These are phyloP conservation scores for Aspergillus carbonarius DNA, from an alignment of 2,329 filamentous ascomycete genomes.

Conservation along the genomic window DNA sequence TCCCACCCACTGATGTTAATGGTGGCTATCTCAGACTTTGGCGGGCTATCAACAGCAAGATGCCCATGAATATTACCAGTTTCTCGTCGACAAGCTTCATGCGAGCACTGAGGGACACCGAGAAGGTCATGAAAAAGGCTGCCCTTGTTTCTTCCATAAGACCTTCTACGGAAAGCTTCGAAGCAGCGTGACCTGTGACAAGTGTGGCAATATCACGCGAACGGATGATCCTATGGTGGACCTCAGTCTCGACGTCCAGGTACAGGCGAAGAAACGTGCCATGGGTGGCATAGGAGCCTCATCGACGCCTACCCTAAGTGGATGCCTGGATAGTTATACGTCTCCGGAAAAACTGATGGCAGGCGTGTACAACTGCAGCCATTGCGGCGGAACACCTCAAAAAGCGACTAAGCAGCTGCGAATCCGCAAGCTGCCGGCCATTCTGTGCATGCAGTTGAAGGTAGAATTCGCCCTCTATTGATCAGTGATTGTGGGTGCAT, in stretches of 20 bases:
- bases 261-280: slow-evolving; percentile 59
- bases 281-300: slow-evolving; percentile 39
- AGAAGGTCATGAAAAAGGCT: slow-evolving; percentile 56
- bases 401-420: slow-evolving; percentile 81
- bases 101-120: slow-evolving; percentile 71
- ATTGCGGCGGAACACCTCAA: slow-evolving; percentile 69
- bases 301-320: slow-evolving; percentile 59
- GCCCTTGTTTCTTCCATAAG: slow-evolving; percentile 89
- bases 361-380: slow-evolving; percentile 83
- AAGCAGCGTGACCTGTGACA: slow-evolving; percentile 86
- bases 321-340: slow-evolving; percentile 85
- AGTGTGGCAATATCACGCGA: slow-evolving; percentile 77
- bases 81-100: slow-evolving; percentile 87
- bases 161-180: slow-evolving; percentile 91
- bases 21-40: slow-evolving; percentile 54
- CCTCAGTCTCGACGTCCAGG: slow-evolving; percentile 81
- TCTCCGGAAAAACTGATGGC: slow-evolving; percentile 70
- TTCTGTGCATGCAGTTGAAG: slow-evolving; percentile 90
- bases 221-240: slow-evolving; percentile 89
- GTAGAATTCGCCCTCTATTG: slow-evolving; percentile 46
- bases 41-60: slow-evolving; percentile 95
- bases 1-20: background rate
- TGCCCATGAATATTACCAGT: slow-evolving; percentile 96
- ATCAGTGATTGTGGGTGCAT: background rate
- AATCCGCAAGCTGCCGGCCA: slow-evolving; percentile 81